Evolutionary conservation across 805 yeast genomes (phyloP), one percentile per base, ranked within the genome.

Genomic region (Metschnikowia picachoensis): DNA sequence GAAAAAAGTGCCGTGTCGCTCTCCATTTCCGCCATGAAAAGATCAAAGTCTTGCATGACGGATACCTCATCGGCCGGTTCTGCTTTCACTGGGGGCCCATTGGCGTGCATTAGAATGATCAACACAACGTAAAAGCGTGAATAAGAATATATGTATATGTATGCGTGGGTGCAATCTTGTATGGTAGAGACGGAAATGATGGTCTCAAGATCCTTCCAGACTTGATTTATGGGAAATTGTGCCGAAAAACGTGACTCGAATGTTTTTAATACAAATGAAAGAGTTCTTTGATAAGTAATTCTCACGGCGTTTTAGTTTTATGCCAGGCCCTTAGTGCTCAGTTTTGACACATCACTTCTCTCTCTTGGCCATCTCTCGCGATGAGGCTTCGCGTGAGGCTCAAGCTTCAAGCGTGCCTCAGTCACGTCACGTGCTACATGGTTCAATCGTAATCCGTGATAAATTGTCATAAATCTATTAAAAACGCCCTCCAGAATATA

Each of bases 11-110:
- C 30, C 7, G 43, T 29, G 14, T 44, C 47, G 30, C 28, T 43
- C 30, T 51, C 53, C 43, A 48, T 46, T 29, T 46, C 42, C 30
- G 49, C 43, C 50, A 51, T 51, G 42, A 51, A 49, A 11, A 37
- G 25, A 28, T 51, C 55, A 30, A 51, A 47, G n/a, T 36, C 51
- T 20, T 33, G 31, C 20, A 31, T 35, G 15, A 41, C 29, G 13
- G 33, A 32, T 1, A 20, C 34, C 3, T 27, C 35, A 1, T 30
- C 37, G 8, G 43, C 15, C 13, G 28, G 28, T 39, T 44, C 41
- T 38, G 15, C n/a, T 28, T 43, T 43, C 16, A 37, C 37, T 13
- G 17, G 35, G 35, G 35, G 5, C 16, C 12, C 35, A 14, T n/a
- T n/a, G 12, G 13, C 16, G 35, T 10, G 17, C 15, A 33, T 33